Evolutionary conservation across 331 rosid species (phyloP).

Genomic region (Quercus phellos): DNA sequence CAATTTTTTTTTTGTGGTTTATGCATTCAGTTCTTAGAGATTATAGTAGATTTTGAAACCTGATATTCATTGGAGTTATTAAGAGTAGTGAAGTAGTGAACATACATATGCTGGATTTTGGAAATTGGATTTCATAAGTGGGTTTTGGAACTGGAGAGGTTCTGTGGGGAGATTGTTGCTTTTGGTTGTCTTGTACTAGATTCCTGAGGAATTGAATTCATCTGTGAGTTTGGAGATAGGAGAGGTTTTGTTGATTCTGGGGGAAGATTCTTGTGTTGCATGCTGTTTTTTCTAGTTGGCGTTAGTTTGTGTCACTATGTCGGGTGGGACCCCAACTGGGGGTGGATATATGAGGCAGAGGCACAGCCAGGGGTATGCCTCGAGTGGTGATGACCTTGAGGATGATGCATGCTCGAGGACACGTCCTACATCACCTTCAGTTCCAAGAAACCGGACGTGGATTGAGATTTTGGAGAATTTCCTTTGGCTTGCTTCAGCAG

Average conservation of each 20-base stretch:
- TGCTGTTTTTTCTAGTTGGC: constrained; percentile 26
- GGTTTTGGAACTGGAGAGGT: constrained; percentile 22
- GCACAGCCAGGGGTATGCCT: constrained; percentile 88
- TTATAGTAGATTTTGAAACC: constrained; percentile 22
- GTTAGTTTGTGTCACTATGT: constrained; percentile 43
- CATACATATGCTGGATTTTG: constrained; percentile 4
- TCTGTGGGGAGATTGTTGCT: constrained; percentile 4
- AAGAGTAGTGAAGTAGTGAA: constrained; percentile 8
- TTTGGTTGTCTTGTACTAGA: constrained; percentile 2
- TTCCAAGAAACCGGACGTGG: constrained; percentile 55
- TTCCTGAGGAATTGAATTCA: constrained; percentile 17
- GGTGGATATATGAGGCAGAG: constrained; percentile 91
- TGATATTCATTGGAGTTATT: constrained; percentile 21
- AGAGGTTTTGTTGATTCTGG: constrained; percentile 31
- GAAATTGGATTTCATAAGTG: constrained; percentile 14
- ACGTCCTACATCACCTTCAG: constrained; percentile 32
- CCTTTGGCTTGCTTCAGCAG: constrained; percentile 90
- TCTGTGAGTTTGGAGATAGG: constrained; percentile 17
- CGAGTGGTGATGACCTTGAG: constrained; percentile 93
- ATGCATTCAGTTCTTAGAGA: neutral
- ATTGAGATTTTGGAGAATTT: constrained; percentile 61
- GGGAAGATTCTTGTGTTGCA: constrained; percentile 32
- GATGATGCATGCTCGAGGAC: constrained; percentile 92
- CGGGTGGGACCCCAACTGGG: constrained; percentile 88
- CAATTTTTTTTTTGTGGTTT: neutral